Percentiles rank a stretch among this genome's conserved stretches.
Conservation (phyloP, 1,284 basidiomycete genomes). For the Trichosporon faecale region DNA sequence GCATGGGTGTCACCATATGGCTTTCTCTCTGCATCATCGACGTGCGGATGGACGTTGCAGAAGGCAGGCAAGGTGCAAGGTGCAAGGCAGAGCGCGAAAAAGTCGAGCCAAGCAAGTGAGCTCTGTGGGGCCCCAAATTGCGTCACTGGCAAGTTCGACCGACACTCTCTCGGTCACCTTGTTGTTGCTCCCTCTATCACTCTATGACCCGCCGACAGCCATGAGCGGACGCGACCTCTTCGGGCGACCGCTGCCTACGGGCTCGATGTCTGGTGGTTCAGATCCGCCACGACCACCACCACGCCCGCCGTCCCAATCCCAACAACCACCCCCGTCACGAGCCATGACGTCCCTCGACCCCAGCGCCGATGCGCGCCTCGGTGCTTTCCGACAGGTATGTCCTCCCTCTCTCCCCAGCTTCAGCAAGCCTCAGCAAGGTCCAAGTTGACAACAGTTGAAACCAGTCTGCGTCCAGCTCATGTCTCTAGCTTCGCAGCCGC, state of each 20-base stretch:
- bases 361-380: slow-evolving; percentile 31
- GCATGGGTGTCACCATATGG: neutral
- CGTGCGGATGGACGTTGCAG: too few species aligned
- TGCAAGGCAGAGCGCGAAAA: neutral
- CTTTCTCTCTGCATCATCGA: too few species aligned
- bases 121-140: neutral
- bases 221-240: slow-evolving; percentile 26
- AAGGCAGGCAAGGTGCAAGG: too few species aligned
- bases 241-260: slow-evolving; percentile 19
- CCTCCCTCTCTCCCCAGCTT: neutral
- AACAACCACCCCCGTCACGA: neutral
- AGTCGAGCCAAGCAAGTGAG: neutral
- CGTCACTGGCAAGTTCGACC: slow-evolving; percentile 10
- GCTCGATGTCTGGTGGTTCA: neutral
- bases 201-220: neutral
- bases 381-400: slow-evolving; percentile 40
- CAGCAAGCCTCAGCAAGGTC: neutral
- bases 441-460: slow-evolving; percentile 62
- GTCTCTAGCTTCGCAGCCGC: slow-evolving; percentile 61
- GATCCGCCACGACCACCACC: neutral
- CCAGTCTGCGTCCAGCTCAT: slow-evolving; percentile 72
- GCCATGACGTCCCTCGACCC: neutral
- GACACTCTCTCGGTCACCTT: neutral
- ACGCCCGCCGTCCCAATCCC: neutral
- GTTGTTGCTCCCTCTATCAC: neutral